phyloP scores from a whole-genome alignment of 331 rosid species.

The Acacia concinna region DNA sequence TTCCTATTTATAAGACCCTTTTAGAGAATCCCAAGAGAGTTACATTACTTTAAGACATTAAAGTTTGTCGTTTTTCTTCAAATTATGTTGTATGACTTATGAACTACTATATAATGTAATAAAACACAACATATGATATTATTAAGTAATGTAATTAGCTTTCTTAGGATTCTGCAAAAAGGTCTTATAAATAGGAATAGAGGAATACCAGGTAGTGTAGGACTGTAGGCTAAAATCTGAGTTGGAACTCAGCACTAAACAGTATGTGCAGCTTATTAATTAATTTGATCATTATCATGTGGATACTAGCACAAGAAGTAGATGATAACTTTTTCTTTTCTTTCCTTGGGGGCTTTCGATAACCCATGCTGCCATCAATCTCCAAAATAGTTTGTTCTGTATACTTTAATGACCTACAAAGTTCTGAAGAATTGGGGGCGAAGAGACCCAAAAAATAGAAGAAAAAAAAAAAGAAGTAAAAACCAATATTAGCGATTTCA shows the following conservation, averaged over 20 bases:
- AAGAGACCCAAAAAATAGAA: neutral
- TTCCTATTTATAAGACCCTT: no score
- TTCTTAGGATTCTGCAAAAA: no score
- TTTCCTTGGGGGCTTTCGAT: slow-evolving; percentile 71
- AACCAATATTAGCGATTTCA: slow-evolving; percentile 20
- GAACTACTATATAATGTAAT: no score
- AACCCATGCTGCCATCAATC: slow-evolving; percentile 53
- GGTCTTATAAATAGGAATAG: no score
- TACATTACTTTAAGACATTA: no score
- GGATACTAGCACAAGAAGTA: slow-evolving; percentile 74
- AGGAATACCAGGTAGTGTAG: neutral
- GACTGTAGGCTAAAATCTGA: slow-evolving; percentile 24
- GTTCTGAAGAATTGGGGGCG: slow-evolving; percentile 51
- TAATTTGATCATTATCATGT: slow-evolving; percentile 26
- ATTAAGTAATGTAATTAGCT: no score
- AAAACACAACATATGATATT: no score
- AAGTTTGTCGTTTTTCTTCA: no score
- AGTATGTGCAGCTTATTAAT: slow-evolving; percentile 12
- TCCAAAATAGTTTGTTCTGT: slow-evolving; percentile 51
- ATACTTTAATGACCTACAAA: slow-evolving; percentile 65
- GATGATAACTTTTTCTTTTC: slow-evolving; percentile 69
- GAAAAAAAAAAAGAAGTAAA: slow-evolving; percentile 24
- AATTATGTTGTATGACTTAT: no score
- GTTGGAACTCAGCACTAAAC: slow-evolving; percentile 17
- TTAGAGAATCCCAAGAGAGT: no score